Conservation (phyloP, 148 eudicot genomes). For the Selenicereus undatus region DNA sequence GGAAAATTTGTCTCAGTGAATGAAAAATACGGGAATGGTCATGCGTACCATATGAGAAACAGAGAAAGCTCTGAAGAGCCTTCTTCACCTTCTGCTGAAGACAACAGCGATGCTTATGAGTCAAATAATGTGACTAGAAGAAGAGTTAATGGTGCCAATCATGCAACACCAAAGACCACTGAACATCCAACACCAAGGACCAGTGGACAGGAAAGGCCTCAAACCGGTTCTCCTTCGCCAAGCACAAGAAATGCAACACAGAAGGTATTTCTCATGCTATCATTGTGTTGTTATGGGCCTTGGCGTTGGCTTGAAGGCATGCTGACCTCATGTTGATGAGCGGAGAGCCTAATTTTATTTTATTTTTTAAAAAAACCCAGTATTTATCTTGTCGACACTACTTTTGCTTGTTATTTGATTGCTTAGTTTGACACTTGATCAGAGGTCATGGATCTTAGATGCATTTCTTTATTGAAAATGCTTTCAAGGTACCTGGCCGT, state of each 20-base stretch:
- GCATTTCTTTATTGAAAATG: background rate
- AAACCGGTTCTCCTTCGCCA: constrained; percentile 13
- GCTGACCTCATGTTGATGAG: background rate
- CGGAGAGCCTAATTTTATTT: background rate
- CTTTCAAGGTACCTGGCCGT: background rate
- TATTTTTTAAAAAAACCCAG: background rate
- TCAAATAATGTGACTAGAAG: constrained; percentile 22
- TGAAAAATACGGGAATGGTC: constrained; percentile 37
- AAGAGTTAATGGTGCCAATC: constrained; percentile 27
- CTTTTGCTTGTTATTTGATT: background rate
- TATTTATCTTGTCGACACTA: background rate
- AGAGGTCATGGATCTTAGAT: too few relatives aligned
- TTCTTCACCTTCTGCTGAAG: constrained; percentile 55
- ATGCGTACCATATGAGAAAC: constrained; percentile 25
- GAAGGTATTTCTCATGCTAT: constrained; percentile 23
- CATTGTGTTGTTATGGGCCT: background rate
- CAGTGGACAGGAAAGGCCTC: constrained; percentile 23
- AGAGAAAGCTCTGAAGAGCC: constrained; percentile 37
- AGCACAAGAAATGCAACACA: constrained; percentile 23
- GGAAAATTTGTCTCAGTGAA: constrained; percentile 24
- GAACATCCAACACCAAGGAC: too few relatives aligned
- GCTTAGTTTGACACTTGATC: background rate
- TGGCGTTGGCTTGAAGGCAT: background rate
- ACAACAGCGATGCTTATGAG: constrained; percentile 35
- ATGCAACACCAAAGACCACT: constrained; percentile 15